These are phyloP conservation scores for Orbilia oligospora DNA, from an alignment of 2,329 filamentous ascomycete species.

Conservation along the genomic window DNA sequence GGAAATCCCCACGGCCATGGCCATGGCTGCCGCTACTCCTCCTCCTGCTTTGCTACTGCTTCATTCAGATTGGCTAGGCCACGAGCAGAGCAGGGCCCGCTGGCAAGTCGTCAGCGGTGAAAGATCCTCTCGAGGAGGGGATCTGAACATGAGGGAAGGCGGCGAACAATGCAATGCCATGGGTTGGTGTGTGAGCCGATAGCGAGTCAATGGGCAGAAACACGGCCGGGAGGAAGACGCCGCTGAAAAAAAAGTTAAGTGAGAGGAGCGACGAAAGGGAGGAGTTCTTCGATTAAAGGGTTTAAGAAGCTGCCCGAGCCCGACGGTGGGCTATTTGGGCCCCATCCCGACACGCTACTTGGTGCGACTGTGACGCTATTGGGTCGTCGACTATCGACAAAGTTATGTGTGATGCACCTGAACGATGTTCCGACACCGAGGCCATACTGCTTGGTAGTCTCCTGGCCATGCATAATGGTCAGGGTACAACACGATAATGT, in stretches of 20 bases:
- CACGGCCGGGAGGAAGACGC: constrained; percentile 39
- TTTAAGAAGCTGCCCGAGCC: constrained; percentile 51
- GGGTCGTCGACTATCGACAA: constrained; percentile 24
- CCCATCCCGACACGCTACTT: constrained; percentile 34
- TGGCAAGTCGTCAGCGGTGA: constrained; percentile 30
- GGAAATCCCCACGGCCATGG: constrained; percentile 32
- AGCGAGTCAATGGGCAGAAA: constrained; percentile 45
- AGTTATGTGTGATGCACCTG: constrained; percentile 22
- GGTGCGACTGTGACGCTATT: constrained; percentile 35
- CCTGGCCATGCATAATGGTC: constrained; percentile 7
- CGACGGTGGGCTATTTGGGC: constrained; percentile 25
- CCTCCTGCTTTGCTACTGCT: constrained; percentile 27
- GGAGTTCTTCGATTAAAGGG: constrained; percentile 59
- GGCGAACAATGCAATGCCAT: constrained; percentile 36
- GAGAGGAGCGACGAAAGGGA: constrained; percentile 49
- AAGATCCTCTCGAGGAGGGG: constrained; percentile 45
- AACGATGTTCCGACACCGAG: constrained; percentile 42
- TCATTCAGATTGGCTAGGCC: constrained; percentile 50
- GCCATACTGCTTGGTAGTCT: constrained; percentile 13
- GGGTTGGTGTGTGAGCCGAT: constrained; percentile 43
- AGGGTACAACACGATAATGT: constrained; percentile 41
- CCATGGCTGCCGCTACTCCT: background rate
- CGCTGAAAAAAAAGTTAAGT: constrained; percentile 37
- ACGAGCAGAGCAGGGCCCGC: constrained; percentile 51
- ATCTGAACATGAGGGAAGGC: constrained; percentile 41